These are phyloP conservation scores for Penicillium ochrochloron DNA, from an alignment of 495 filamentous ascomycete genomes.

Conservation along the genomic window DNA sequence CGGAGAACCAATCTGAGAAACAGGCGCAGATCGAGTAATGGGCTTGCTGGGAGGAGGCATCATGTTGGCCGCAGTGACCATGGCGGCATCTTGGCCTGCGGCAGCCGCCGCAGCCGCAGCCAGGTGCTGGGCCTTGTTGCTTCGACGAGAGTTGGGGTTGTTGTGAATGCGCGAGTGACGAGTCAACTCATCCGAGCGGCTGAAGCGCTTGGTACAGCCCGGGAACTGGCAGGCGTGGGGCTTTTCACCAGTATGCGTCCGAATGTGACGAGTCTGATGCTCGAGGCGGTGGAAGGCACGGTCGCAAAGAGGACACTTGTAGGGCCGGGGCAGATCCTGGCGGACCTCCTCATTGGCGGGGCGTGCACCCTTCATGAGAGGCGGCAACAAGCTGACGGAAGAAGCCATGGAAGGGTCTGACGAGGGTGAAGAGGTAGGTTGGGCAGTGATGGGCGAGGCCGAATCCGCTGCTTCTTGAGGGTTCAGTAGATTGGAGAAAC, in stretches of 20 bases:
- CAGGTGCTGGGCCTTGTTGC: conserved; percentile 80
- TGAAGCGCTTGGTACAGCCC: conserved; percentile 97
- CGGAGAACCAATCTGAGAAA: conserved; percentile 86
- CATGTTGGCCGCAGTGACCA: conserved; percentile 56
- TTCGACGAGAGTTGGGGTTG: conserved; percentile 95
- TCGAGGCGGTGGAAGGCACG: conserved; percentile 99
- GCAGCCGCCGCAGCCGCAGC: conserved; percentile 60
- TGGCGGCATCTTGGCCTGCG: conserved; percentile 53
- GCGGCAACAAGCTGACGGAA: conserved; percentile 68
- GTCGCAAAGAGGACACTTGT: conserved; percentile 98
- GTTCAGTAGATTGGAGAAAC: conserved; percentile 80
- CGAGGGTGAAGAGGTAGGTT: conserved; percentile 28
- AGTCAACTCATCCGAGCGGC: conserved; percentile 93
- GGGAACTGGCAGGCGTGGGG: conserved; percentile 93
- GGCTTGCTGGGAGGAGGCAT: conserved; percentile 79
- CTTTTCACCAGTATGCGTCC: conserved; percentile 98
- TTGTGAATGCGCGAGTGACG: conserved; percentile 98
- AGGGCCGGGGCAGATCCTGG: conserved; percentile 89
- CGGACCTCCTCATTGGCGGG: conserved; percentile 61
- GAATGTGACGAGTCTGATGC: conserved; percentile 96
- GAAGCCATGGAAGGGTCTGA: conserved; percentile 67
- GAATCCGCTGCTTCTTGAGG: conserved; percentile 48
- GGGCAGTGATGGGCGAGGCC: conserved; percentile 31
- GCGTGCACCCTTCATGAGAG: conserved; percentile 66
- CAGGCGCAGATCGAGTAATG: conserved; percentile 83